Percentiles rank a stretch among this genome's conserved stretches.
These are phyloP conservation scores for Cryptococcus wingfieldii DNA, from an alignment of 1,284 basidiomycete species.

Conservation along the genomic window DNA sequence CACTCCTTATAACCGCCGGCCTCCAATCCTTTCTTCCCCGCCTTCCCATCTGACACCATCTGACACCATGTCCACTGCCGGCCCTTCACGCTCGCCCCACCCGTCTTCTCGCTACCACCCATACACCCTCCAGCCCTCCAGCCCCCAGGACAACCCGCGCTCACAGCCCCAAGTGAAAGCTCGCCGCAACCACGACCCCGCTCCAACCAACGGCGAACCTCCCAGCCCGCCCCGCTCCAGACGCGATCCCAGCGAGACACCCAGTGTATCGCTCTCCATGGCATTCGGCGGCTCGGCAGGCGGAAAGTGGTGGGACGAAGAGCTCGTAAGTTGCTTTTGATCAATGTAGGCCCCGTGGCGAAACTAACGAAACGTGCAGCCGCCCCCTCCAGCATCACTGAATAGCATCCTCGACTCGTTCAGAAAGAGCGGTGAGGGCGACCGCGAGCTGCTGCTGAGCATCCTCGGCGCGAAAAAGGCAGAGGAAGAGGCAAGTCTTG, in stretches of 20 bases:
- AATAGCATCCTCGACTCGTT: conserved; percentile 81
- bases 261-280: conserved; percentile 23
- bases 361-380: conserved; percentile 16
- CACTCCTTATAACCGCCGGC: too few relatives aligned
- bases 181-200: not conserved
- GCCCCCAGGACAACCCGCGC: not conserved
- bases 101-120: conserved; percentile 20
- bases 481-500: conserved; percentile 68
- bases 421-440: conserved; percentile 74
- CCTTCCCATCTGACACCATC: conserved; percentile 2
- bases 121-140: conserved; percentile 8
- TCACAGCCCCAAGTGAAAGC: not conserved
- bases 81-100: conserved; percentile 5
- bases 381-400: conserved; percentile 63
- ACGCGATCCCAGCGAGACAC: conserved; percentile 32
- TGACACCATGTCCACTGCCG: conserved; percentile 4
- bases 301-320: conserved; percentile 46
- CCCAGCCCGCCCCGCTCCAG: conserved; percentile 41
- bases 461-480: conserved; percentile 84
- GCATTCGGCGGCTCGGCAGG: conserved; percentile 26
- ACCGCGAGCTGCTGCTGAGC: conserved; percentile 79
- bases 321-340: conserved; percentile 40
- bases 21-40: not conserved
- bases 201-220: conserved; percentile 16
- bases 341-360: not conserved